Evolutionary conservation across 1,139 yeast genomes (phyloP).

Genomic region (Blastobotrys ciferrii): DNA sequence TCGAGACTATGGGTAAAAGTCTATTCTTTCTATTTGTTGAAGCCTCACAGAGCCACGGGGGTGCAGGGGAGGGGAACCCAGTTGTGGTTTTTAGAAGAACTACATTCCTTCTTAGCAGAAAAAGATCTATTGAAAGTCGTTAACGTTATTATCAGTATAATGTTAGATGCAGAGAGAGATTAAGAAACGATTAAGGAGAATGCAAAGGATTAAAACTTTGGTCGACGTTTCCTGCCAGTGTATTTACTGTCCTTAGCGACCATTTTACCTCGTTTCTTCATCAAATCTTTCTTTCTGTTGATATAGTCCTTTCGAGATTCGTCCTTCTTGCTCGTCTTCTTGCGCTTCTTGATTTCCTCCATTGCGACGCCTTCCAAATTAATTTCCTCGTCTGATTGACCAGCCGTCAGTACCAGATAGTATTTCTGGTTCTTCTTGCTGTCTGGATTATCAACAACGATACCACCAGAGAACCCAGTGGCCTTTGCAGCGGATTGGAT

Average conservation of each 20-base stretch:
- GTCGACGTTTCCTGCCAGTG: constrained; percentile 80
- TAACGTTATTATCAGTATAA: too few relatives aligned
- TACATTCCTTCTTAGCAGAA: too few relatives aligned
- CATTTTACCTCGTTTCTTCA: constrained; percentile 84
- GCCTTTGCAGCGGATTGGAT: constrained; percentile 84
- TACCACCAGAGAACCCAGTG: constrained; percentile 96
- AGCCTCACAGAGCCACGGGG: too few relatives aligned
- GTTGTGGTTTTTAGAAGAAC: too few relatives aligned
- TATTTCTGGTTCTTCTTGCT: constrained; percentile 87
- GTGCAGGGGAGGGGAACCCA: too few relatives aligned
- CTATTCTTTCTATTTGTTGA: too few relatives aligned
- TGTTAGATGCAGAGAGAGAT: too few relatives aligned
- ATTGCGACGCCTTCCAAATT: constrained; percentile 79
- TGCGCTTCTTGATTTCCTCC: constrained; percentile 54
- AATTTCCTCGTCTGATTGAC: constrained; percentile 61
- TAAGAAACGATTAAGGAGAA: too few relatives aligned
- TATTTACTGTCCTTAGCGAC: constrained; percentile 90
- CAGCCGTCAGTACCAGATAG: constrained; percentile 87
- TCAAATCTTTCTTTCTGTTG: constrained; percentile 85
- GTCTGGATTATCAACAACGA: constrained; percentile 91
- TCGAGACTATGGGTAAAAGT: too few relatives aligned
- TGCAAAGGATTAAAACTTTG: neutral
- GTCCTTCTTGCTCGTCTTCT: constrained; percentile 49
- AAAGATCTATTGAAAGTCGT: too few relatives aligned
- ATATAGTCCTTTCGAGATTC: constrained; percentile 83